These are phyloP conservation scores for Pelargonium cotyledonis DNA, from an alignment of 441 rosid genomes.

Conservation along the genomic window DNA sequence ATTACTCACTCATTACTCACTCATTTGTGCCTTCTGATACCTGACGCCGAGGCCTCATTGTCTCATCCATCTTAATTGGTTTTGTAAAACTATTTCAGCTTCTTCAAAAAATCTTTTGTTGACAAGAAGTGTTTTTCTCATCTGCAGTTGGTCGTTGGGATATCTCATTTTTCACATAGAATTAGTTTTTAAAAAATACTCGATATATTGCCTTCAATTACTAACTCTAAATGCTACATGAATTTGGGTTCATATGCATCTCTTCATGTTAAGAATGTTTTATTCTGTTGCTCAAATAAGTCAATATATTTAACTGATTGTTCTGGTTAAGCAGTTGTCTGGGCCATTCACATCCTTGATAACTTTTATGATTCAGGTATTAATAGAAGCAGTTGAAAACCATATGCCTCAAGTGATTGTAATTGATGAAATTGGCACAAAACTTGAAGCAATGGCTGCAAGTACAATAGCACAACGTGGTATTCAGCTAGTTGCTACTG, in stretches of 20 bases:
- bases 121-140: conserved; percentile 6
- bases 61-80: conserved; percentile 1
- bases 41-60: not conserved
- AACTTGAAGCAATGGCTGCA: conserved; percentile 91
- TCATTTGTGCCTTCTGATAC: conserved; percentile 1
- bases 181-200: not conserved
- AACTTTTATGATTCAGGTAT: conserved; percentile 38
- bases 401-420: conserved; percentile 96
- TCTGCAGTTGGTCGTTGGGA: not conserved
- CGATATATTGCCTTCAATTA: not conserved
- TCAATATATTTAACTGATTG: not conserved
- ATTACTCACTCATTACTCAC: not conserved
- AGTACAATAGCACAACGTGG: conserved; percentile 96
- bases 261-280: not conserved
- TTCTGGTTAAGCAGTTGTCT: not conserved
- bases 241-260: not conserved
- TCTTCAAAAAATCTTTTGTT: not conserved
- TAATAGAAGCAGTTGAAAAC: conserved; percentile 91
- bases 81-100: not conserved
- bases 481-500: conserved; percentile 88
- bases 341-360: conserved; percentile 4
- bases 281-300: not conserved
- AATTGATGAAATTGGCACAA: conserved; percentile 93
- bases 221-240: not conserved
- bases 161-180: not conserved